Evolutionary conservation across 176 grass and related monocot species (phyloP), one percentile per base, ranked within the genome.

Genomic region (Aegilops tauschii): DNA sequence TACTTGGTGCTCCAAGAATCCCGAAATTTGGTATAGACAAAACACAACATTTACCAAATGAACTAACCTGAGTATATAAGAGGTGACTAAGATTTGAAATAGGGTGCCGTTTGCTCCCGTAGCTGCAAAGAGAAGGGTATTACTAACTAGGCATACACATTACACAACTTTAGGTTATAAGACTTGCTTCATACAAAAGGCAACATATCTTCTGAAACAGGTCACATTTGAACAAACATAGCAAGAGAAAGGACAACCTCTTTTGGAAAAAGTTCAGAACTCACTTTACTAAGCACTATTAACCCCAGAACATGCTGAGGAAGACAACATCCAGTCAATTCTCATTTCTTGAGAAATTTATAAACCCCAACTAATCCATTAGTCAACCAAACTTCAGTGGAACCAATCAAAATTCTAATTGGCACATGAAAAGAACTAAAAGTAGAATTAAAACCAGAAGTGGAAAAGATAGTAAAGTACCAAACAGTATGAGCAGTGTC

Each of bases 401-500:
- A 44, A 40, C 25, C 32, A 67, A 35, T 69, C 1, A 3, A 68
- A 30, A 77, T 82, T 81, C 10, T 81, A 50, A 47, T n/a, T 61
- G 50, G 28, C 30, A 36, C 12, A 81, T 8, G 29, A 32, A 27
- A 5, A 80, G 21, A 90, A 68, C 9, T 47, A 32, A 80, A 75
- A 75, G 3, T 25, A 73, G 18, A 74, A 29, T 7, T 29, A 75
- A 79, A 80, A 73, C 54, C 17, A 75, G 35, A 80, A 59, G 12
- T 69, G 76, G 76, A 21, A 21, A 2, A 64, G 9, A 37, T 72
- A 68, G 78, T 49, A 73, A 83, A 37, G 50, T 91, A 98, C 96
- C 96, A 92, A 78, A 98, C 82, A 73, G 81, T 94, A 83, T 98
- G 96, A 77, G 96, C 88, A 61, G 96, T 98, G 20, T 86, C 88